These are phyloP conservation scores for Rhodotorula sp. DNA, from an alignment of 1,284 basidiomycete species.

Conservation along the genomic window DNA sequence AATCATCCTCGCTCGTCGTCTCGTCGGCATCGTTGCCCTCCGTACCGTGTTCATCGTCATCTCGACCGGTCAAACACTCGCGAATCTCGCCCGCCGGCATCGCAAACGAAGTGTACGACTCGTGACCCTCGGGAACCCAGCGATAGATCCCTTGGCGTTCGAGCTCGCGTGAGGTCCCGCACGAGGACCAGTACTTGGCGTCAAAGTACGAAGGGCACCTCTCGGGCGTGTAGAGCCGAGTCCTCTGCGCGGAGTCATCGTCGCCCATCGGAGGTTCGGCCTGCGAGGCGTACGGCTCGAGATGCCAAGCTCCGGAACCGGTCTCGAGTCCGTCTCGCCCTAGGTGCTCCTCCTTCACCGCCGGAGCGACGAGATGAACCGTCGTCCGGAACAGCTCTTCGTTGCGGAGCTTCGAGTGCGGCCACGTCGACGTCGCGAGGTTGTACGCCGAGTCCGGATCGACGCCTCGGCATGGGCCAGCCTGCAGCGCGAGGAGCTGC, in stretches of 20 bases:
- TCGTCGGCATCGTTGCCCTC: no score
- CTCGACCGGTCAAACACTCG: not conserved
- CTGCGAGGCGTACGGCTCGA: not conserved
- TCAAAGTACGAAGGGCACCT: conserved; percentile 11
- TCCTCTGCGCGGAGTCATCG: not conserved
- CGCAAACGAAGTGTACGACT: not conserved
- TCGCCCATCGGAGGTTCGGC: not conserved
- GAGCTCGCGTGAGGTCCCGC: not conserved
- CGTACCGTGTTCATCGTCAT: not conserved
- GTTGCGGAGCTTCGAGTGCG: conserved; percentile 3
- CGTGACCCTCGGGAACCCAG: conserved; percentile 4
- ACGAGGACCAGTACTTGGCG: conserved; percentile 5
- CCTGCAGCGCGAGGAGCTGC: conserved; percentile 2
- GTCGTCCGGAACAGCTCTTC: conserved; percentile 1
- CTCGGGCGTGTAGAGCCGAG: conserved; percentile 8
- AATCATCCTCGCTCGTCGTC: not conserved
- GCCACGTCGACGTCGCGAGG: conserved; percentile 4
- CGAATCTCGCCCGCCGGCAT: not conserved
- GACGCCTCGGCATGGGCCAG: conserved; percentile 1
- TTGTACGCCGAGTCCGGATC: not conserved
- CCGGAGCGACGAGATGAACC: not conserved
- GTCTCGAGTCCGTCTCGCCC: not conserved
- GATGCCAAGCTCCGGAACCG: not conserved
- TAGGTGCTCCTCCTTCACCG: not conserved
- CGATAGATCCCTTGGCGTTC: not conserved